phyloP scores from a whole-genome alignment of 305 asterid genomes.

The Petunia hybrid region DNA sequence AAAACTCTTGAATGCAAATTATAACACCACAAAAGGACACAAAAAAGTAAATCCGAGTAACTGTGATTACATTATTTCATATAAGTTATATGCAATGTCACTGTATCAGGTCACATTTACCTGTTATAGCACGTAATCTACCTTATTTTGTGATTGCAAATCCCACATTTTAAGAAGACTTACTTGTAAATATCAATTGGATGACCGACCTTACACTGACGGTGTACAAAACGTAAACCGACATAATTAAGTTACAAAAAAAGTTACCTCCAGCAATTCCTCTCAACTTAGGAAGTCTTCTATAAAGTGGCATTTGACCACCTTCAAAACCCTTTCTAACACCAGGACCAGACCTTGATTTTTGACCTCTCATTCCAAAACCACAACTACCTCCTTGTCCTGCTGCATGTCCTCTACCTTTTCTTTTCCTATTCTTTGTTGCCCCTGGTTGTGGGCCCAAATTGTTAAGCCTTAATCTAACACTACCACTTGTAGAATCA shows the following conservation, averaged over 20 bases:
- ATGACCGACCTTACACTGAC: too few relatives aligned
- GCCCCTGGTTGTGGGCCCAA: constrained; percentile 70
- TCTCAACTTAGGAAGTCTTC: constrained; percentile 84
- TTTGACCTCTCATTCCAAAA: constrained; percentile 98
- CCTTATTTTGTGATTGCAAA: too few relatives aligned
- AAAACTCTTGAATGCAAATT: too few relatives aligned
- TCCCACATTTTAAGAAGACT: too few relatives aligned
- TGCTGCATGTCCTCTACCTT: constrained; percentile 94
- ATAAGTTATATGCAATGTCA: too few relatives aligned
- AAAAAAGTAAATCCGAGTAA: not conserved
- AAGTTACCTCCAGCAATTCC: constrained; percentile 95
- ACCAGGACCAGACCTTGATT: constrained; percentile 98
- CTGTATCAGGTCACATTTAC: too few relatives aligned
- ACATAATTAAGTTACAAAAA: not conserved
- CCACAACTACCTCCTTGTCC: constrained; percentile 99
- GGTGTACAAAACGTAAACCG: not conserved
- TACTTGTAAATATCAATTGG: too few relatives aligned
- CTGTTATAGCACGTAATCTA: too few relatives aligned
- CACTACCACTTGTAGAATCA: constrained; percentile 44
- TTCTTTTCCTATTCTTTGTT: constrained; percentile 77
- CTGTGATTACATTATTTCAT: too few relatives aligned
- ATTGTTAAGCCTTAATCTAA: constrained; percentile 73
- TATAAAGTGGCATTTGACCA: constrained; percentile 91
- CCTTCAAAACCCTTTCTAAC: constrained; percentile 80
- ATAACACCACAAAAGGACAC: not conserved